Evolutionary conservation across 805 yeast genomes (phyloP), one percentile per base, ranked within the genome.

Genomic region (Spathaspora boniae): DNA sequence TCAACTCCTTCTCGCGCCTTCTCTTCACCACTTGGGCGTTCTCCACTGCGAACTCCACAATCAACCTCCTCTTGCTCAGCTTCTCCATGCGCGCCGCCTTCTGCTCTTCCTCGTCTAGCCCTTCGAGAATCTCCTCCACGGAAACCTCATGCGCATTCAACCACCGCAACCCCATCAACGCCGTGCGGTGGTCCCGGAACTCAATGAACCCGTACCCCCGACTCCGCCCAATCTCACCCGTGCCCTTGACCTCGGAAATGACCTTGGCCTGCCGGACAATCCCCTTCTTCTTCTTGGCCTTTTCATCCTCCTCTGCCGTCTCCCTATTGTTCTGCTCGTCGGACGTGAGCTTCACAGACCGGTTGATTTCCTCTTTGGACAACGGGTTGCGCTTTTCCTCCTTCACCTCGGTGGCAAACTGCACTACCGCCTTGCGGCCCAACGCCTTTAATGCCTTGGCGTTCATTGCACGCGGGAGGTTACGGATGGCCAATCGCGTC

Each of bases 161-260:
- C 96, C 96, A 93, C 69, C 98, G 79, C 38, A 93, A 74, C 2
- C 95, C 97, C 97, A 88, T 89, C 46, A 93, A 72, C 1, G 98
- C 98, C 44, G 82, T 58, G 60, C 83, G 84, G 60, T 93, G 98
- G 60, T 89, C 95, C 61, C 88, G 80, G 60, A 73, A 88, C 62
- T 93, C 98, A 29, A 93, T 62, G 71, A 93, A 91, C 44, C 98
- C 98, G 53, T 91, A 93, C 42, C 98, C 98, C 69, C 97, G 82
- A 53, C 93, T 81, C 60, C 98, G 76, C 38, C 98, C 98, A 19
- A 72, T 62, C 17, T 82, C 82, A 15, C 95, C 94, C 6, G 91
- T 70, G 6, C 88, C 95, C 57, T 89, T 91, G 29, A 86, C 85
- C 63, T 93, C 98, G 72, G 78, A 84, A 43, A 93, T 84, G 45